These are phyloP conservation scores for Pythium utonaiense DNA, from an alignment of 352 stramenopile genomes.

Conservation along the genomic window DNA sequence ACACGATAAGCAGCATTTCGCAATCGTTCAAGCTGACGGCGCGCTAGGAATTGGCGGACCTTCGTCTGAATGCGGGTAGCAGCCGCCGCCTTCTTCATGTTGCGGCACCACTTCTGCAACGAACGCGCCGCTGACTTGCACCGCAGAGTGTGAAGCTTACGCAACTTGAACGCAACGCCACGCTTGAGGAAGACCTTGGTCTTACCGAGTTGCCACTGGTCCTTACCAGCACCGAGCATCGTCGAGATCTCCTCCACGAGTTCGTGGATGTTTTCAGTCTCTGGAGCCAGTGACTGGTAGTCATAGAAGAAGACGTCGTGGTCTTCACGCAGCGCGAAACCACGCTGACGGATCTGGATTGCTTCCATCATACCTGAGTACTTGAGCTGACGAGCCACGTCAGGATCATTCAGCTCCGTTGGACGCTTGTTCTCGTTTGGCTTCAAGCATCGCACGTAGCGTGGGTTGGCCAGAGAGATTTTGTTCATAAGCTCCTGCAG, in stretches of 20 bases:
- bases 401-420: slow-evolving; percentile 70
- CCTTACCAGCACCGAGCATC: slow-evolving; percentile 82
- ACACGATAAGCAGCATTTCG: slow-evolving; percentile 61
- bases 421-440: slow-evolving; percentile 85
- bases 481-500: slow-evolving; percentile 88
- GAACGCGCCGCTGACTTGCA: slow-evolving; percentile 78
- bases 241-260: slow-evolving; percentile 82
- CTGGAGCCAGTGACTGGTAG: slow-evolving; percentile 81
- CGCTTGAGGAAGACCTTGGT: slow-evolving; percentile 88
- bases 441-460: slow-evolving; percentile 88
- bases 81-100: slow-evolving; percentile 53
- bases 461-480: slow-evolving; percentile 83
- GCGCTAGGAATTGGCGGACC: slow-evolving; percentile 62
- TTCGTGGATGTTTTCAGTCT: slow-evolving; percentile 81
- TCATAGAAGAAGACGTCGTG: slow-evolving; percentile 91
- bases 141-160: slow-evolving; percentile 75
- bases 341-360: slow-evolving; percentile 87
- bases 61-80: slow-evolving; percentile 74
- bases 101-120: slow-evolving; percentile 83
- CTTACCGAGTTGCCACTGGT: slow-evolving; percentile 87
- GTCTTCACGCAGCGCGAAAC: slow-evolving; percentile 84
- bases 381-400: slow-evolving; percentile 86
- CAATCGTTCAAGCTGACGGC: slow-evolving; percentile 42
- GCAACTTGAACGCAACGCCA: slow-evolving; percentile 73
- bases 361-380: slow-evolving; percentile 92